These are phyloP conservation scores for Phytophthora fragariaefolia DNA, from an alignment of 352 stramenopile genomes.

Conservation along the genomic window DNA sequence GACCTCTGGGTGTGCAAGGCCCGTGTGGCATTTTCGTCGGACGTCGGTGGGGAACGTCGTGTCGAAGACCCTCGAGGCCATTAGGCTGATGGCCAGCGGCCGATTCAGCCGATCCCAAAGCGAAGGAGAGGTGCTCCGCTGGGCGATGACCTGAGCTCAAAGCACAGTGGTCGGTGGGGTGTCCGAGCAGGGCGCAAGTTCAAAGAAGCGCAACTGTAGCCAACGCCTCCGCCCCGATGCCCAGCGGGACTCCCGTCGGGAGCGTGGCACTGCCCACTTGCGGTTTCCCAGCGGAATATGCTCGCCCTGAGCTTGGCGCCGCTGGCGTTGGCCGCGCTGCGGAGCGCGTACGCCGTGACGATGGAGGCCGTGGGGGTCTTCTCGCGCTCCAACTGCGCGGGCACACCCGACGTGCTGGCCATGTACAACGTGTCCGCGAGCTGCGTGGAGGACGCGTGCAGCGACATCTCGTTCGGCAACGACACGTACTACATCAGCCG, in stretches of 20 bases:
- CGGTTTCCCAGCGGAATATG: neutral
- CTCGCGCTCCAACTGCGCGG: conserved; percentile 23
- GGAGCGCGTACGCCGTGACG: neutral
- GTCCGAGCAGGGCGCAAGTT: neutral
- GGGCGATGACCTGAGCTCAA: neutral
- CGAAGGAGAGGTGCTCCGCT: too few species aligned
- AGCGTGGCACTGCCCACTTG: neutral
- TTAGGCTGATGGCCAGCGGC: too few species aligned
- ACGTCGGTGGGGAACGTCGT: too few species aligned
- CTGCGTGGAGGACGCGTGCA: conserved; percentile 17
- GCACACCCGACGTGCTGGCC: conserved; percentile 23
- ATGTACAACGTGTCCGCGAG: conserved; percentile 9
- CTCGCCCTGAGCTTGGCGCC: neutral
- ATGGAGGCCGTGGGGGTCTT: conserved; percentile 26
- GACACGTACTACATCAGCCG: conserved; percentile 19
- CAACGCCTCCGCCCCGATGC: neutral
- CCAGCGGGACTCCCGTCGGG: too few species aligned
- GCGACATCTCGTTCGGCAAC: conserved; percentile 16
- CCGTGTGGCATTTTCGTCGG: too few species aligned
- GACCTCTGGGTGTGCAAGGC: too few species aligned
- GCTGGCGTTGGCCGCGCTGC: neutral
- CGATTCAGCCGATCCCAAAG: too few species aligned
- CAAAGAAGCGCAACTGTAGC: neutral
- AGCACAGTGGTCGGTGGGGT: neutral
- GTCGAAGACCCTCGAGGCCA: too few species aligned